These are phyloP conservation scores for Candida hungchunana DNA, from an alignment of 805 yeast genomes.

Conservation along the genomic window DNA sequence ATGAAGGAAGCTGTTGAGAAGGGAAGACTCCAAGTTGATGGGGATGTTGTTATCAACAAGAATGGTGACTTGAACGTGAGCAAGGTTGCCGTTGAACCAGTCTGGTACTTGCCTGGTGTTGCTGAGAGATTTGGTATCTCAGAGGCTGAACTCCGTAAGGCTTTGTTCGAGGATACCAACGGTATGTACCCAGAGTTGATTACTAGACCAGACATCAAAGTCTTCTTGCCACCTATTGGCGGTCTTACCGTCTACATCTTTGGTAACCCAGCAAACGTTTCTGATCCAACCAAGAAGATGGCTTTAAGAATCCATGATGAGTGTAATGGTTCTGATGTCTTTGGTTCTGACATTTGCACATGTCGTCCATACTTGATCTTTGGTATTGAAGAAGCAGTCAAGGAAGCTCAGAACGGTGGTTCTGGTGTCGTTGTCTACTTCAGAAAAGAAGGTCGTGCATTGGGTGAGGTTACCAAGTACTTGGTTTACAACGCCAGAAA, in stretches of 20 bases:
- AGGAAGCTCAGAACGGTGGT: conserved; percentile 66
- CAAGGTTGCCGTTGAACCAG: conserved; percentile 66
- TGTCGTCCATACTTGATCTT: conserved; percentile 65
- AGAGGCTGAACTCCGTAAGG: conserved; percentile 52
- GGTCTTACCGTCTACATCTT: conserved; percentile 63
- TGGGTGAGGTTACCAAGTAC: conserved; percentile 68
- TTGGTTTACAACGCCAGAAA: conserved; percentile 68
- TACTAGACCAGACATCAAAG: conserved; percentile 64
- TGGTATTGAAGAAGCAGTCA: conserved; percentile 65
- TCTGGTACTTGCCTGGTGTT: conserved; percentile 67
- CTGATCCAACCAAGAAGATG: conserved; percentile 46
- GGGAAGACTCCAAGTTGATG: conserved; percentile 56
- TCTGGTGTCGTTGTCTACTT: conserved; percentile 59
- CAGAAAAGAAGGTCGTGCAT: conserved; percentile 66
- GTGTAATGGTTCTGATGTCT: conserved; percentile 68
- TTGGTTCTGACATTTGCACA: conserved; percentile 65
- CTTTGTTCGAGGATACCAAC: conserved; percentile 63
- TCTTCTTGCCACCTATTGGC: conserved; percentile 66
- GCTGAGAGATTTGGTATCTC: conserved; percentile 58
- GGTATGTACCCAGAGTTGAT: conserved; percentile 68
- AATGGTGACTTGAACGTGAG: conserved; percentile 60
- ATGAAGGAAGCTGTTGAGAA: conserved; percentile 49
- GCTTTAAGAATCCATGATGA: conserved; percentile 66
- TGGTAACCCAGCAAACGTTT: conserved; percentile 52
- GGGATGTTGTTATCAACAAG: conserved; percentile 52